phyloP scores from a whole-genome alignment of 805 yeast genomes.

The Candida xiaguanensis region DNA sequence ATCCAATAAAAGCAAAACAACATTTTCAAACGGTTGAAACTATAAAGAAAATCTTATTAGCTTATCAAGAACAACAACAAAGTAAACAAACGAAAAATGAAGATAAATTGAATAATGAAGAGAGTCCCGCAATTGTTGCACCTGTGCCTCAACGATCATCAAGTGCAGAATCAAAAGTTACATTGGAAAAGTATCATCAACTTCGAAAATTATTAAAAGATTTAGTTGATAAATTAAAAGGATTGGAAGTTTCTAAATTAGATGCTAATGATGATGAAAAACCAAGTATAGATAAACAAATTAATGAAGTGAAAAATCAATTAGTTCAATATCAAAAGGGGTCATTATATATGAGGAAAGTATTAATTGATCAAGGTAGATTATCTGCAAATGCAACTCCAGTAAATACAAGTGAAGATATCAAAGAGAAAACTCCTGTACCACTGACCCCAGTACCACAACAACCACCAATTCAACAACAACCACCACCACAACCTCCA shows the following conservation, averaged over 20 bases:
- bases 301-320: slow-evolving; percentile 32
- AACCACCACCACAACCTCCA: slow-evolving; percentile 5
- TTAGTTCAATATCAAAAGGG: slow-evolving; percentile 47
- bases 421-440: neutral
- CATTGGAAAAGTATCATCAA: slow-evolving; percentile 38
- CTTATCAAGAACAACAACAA: slow-evolving; percentile 47
- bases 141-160: slow-evolving; percentile 12
- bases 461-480: slow-evolving; percentile 1
- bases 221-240: slow-evolving; percentile 40
- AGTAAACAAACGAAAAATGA: slow-evolving; percentile 12
- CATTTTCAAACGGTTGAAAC: slow-evolving; percentile 61
- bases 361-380: slow-evolving; percentile 29
- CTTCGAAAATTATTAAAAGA: slow-evolving; percentile 46
- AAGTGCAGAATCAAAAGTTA: slow-evolving; percentile 18
- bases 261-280: slow-evolving; percentile 44
- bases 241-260: slow-evolving; percentile 35
- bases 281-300: slow-evolving; percentile 5
- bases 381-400: slow-evolving; percentile 15
- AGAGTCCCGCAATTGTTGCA: neutral
- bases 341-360: slow-evolving; percentile 45
- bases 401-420: neutral
- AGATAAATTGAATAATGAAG: neutral
- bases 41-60: slow-evolving; percentile 57
- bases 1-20: slow-evolving; percentile 58
- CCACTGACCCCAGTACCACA: neutral